Conservation (phyloP, 2,329 filamentous ascomycete species). For the Leptosphaerulina australis region DNA sequence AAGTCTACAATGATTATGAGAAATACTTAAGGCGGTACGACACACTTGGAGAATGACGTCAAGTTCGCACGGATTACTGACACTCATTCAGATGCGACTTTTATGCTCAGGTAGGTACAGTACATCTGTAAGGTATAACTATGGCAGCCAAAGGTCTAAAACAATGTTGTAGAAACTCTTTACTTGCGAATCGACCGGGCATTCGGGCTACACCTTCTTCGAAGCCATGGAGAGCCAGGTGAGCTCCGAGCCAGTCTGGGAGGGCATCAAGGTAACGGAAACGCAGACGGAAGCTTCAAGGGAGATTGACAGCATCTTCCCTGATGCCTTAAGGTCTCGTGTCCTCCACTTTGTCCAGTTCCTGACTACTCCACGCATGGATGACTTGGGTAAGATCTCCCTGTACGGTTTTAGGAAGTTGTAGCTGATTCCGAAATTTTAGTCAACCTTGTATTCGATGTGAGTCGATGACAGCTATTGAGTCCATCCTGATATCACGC, state of each 20-base stretch:
- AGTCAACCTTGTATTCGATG: constrained; percentile 44
- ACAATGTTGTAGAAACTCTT: constrained; percentile 71
- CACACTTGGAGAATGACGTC: constrained; percentile 26
- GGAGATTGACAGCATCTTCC: constrained; percentile 90
- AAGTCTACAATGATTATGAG: constrained; percentile 88
- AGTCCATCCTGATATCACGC: neutral
- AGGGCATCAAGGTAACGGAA: constrained; percentile 39
- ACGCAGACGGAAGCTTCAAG: constrained; percentile 68
- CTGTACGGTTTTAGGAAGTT: constrained; percentile 28
- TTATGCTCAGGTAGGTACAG: constrained; percentile 76
- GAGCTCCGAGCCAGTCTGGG: constrained; percentile 50
- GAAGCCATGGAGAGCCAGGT: constrained; percentile 92
- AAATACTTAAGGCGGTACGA: constrained; percentile 81
- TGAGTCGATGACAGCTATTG: constrained; percentile 15
- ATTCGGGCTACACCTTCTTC: constrained; percentile 89
- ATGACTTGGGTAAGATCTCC: constrained; percentile 67
- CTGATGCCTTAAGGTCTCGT: constrained; percentile 86
- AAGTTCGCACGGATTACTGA: constrained; percentile 21
- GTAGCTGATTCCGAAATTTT: constrained; percentile 25
- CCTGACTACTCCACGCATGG: constrained; percentile 81
- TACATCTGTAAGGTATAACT: neutral
- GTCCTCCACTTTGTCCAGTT: constrained; percentile 91
- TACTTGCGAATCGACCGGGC: constrained; percentile 94
- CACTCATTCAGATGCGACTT: constrained; percentile 75
- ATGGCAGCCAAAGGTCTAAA: constrained; percentile 26